Evolutionary conservation across 1,284 basidiomycete species (phyloP), one percentile per base, ranked within the genome.

Genomic region (Ceratobasidium sp.): DNA sequence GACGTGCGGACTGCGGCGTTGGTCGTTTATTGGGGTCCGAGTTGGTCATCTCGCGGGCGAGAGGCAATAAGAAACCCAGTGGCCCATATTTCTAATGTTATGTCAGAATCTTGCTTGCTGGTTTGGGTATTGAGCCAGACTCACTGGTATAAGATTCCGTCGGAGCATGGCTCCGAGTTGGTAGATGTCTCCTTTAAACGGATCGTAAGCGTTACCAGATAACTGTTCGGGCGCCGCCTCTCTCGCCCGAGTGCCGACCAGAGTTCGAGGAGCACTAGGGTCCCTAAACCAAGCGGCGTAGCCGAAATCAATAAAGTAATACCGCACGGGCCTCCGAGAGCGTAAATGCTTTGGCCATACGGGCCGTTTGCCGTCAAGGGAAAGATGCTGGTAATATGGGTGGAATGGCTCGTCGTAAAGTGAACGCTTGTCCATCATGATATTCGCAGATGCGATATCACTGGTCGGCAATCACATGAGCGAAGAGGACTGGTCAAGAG

Each of bases 281-380:
- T 73, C 57, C 7, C 44, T 25, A 25, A 73, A 73, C 57, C 59
- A 61, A n/a, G 62, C 62, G 13, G 57, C 43, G 32, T 73, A 73
- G 13, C 70, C 70, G 34, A 73, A 73, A 57, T 73, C 70, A 19
- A 73, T 73, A 37, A 46, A 73, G 46, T 62, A 73, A 44, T 73
- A 73, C 8, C 70, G 70, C 2, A 73, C 49, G 4, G 43, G 25
- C 32, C 22, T 32, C 25, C 62, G 57, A 5, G 57, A 51, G 4
- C 70, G 70, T n/a, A n/a, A 11, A 57, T 73, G 62, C 29, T 37
- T 22, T 1, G 56, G 56, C 32, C 56, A 29, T 5, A 57, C 32
- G 13, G 15, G 56, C 11, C 61, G 61, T 29, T 62, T 62, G 13
- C 32, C 61, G 61, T 62, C 40, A 40, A 62, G 61, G 61, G 61